Base-by-base conservation (phyloP, 1,284 basidiomycete genomes). In the Chondrostereum purpureum region DNA sequence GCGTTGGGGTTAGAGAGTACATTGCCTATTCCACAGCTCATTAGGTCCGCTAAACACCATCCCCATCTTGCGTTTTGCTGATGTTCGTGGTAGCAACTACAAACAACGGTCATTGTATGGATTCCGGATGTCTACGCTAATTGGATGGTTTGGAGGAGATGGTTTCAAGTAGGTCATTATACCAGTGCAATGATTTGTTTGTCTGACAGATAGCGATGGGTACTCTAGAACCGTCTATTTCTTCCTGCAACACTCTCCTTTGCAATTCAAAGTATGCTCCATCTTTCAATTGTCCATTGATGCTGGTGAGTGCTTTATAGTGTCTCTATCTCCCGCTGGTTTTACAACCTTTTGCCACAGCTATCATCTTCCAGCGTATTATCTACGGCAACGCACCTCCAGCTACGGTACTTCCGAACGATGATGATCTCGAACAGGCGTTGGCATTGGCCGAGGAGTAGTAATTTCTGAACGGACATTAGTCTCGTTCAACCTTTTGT, bases 131-230 rank as follows among this genome's bases (percentile, higher is more conserved):
- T 88, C 85, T 2, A 92, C 91, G 0, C 63, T 92, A 37, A 58
- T 88, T 24, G 89, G 88, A 17, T 91, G 88, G 89, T 67, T 79
- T 38, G 86, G 83, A 45, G 88, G 88, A 51, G 88, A 91, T 63
- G 62, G 78, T 5, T 90, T 84, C 76, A 91, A 91, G 88, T 89
- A 53, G 54, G 75, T 21, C 2, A 2, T 23, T 12, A 41, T 44
- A 36, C 44, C 41, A 39, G 44, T 12, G 51, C 50, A 34, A 41
- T 45, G 23, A 31, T 43, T 42, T 19, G 39, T 47, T 54, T 24
- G 41, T 47, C 37, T 39, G 19, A 5, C 54, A 90, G n/a, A n/a
- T n/a, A n/a, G n/a, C n/a, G n/a, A n/a, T n/a, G n/a, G n/a, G n/a
- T n/a, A n/a, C n/a, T n/a, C n/a, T n/a, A n/a, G 88, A 60, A 78